These are phyloP conservation scores for Fusarium stilboides DNA, from an alignment of 2,329 filamentous ascomycete genomes.

Conservation along the genomic window DNA sequence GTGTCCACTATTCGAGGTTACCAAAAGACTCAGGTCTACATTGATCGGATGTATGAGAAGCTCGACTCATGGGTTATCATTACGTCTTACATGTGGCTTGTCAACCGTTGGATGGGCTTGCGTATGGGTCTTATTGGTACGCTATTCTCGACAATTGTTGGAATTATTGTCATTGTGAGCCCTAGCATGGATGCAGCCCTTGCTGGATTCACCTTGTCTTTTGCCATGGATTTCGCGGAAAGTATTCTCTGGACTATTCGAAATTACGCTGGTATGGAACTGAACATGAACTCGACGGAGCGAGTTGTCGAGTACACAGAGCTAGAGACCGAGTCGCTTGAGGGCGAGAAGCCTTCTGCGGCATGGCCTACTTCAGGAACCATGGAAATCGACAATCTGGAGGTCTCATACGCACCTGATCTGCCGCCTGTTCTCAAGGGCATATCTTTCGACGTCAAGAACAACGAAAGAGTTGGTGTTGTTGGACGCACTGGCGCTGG, in stretches of 20 bases:
- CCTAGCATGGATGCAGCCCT: slow-evolving; percentile 76
- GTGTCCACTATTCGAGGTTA: slow-evolving; percentile 84
- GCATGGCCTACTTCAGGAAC: slow-evolving; percentile 83
- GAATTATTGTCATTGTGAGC: slow-evolving; percentile 74
- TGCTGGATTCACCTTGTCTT: slow-evolving; percentile 82
- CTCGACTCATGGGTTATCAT: slow-evolving; percentile 79
- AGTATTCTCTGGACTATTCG: slow-evolving; percentile 77
- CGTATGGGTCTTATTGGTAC: slow-evolving; percentile 80
- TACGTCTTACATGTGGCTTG: slow-evolving; percentile 78
- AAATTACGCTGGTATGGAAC: slow-evolving; percentile 78
- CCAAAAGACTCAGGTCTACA: slow-evolving; percentile 76
- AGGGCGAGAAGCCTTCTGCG: slow-evolving; percentile 73
- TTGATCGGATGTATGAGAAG: slow-evolving; percentile 77
- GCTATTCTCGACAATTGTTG: slow-evolving; percentile 76
- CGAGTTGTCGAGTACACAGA: slow-evolving; percentile 82
- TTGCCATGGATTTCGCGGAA: slow-evolving; percentile 78
- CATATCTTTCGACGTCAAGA: slow-evolving; percentile 75
- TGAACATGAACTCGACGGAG: slow-evolving; percentile 85
- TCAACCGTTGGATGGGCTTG: slow-evolving; percentile 84
- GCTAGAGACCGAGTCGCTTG: slow-evolving; percentile 76
- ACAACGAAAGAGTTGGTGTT: slow-evolving; percentile 80
- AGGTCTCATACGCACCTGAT: slow-evolving; percentile 79
- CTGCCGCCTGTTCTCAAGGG: slow-evolving; percentile 79
- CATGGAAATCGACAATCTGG: slow-evolving; percentile 80
- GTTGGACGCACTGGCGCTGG: slow-evolving; percentile 85